Base-by-base conservation (phyloP, 352 stramenopile genomes). In the Phytophthora chlamydospora region DNA sequence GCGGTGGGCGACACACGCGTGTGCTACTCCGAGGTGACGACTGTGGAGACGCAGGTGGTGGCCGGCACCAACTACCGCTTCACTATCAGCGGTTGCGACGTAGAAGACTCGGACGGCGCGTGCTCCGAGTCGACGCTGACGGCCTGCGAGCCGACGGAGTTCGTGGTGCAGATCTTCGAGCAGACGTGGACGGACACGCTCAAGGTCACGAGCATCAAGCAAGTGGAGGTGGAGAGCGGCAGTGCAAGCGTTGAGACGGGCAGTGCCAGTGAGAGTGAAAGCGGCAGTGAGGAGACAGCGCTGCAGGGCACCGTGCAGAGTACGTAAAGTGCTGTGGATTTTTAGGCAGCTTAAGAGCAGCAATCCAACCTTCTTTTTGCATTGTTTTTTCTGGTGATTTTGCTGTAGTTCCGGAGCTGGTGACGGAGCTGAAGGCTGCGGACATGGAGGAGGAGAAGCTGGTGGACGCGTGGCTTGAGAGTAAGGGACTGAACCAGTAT, bases 11-110 rank as follows among this genome's bases (percentile, higher is more conserved):
- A 45, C 36, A 77, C 42, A 39, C 76, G 76, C 58, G 76, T 85
- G 46, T 85, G 76, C 50, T 80, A 67, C 56, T 40, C 66, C 10
- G 50, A 70, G n/a, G 57, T 85, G 49, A 50, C 43, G 38, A 56
- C 59, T n/a, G 10, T 80, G 33, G 53, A 85, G 66, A 73, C 80
- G 71, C 78, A 95, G 47, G 78, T 89, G 35, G 85, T 95, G 36
- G 68, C 83, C 0, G 85, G 85, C 21, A 90, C 67, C 46, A 95
- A 93, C 69, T 95, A 91, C 66, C 69, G 72, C 57, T 91, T 90
- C 54, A 58, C 78, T 51, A 76, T 91, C 31, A 47, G 65, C 17
- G 85, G 81, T 17, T 91, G 83, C 58, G 19, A 43, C 13, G 78
- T 82, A 21, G 50, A 36, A 34, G 46, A 60, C 42, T 73, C 66